A percentile compares a stretch with the other conserved stretches of the same genome.
phyloP scores from a whole-genome alignment of 352 stramenopile species.

The Pythium phragmiticola region DNA sequence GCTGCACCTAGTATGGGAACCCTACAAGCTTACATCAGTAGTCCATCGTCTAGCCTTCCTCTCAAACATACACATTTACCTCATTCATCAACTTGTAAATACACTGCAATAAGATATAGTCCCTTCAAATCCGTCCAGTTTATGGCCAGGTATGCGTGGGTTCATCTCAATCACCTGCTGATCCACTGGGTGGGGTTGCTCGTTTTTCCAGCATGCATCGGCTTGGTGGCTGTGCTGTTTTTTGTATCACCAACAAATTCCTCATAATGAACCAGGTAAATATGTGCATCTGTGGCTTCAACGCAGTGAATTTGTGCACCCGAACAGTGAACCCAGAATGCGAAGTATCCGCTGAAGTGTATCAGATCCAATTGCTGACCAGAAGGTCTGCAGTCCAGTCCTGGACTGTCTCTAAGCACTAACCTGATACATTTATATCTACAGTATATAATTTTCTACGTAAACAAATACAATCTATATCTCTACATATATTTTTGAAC shows the following conservation, averaged over 20 bases:
- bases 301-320: neutral
- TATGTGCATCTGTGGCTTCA: too few relatives aligned
- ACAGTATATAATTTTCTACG: too few relatives aligned
- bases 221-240: too few relatives aligned
- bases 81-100: too few relatives aligned
- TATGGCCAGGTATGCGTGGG: conserved; percentile 19
- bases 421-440: too few relatives aligned
- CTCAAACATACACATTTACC: too few relatives aligned
- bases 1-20: conserved; percentile 19
- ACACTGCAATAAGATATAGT: neutral
- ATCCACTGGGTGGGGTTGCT: conserved; percentile 6
- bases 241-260: neutral
- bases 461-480: too few relatives aligned
- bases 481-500: too few relatives aligned
- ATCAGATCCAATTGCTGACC: too few relatives aligned
- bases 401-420: too few relatives aligned
- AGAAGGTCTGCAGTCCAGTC: too few relatives aligned
- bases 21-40: conserved; percentile 17
- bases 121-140: conserved; percentile 18
- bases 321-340: neutral
- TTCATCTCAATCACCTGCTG: conserved; percentile 9
- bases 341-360: too few relatives aligned
- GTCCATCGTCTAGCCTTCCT: neutral
- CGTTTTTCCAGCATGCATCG: neutral
- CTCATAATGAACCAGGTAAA: neutral